Evolutionary conservation across 768 basidiomycete genomes (phyloP), one percentile per base, ranked within the genome.

Genomic region (Panellus pusillus): DNA sequence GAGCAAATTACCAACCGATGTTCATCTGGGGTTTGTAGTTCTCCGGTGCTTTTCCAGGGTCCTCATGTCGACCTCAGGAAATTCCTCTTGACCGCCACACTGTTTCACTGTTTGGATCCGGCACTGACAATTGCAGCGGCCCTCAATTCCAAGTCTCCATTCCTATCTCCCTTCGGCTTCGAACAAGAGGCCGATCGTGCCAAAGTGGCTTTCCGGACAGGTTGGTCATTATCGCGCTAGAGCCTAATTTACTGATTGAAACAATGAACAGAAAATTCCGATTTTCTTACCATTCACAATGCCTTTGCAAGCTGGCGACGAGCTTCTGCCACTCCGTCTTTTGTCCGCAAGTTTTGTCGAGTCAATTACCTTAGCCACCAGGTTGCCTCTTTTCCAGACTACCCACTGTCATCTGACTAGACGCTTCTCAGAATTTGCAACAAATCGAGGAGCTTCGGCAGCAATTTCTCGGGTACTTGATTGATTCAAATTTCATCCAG

Each of bases 381-480:
- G 75, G 87, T 86, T 72, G 35, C 36, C 44, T 11, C 4, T 19
- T 38, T 27, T 20, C 18, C 24, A 27, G 7, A 43, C 38, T 15
- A 47, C 44, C 18, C 6, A 19, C 35, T 28, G 27, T 48, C 18
- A 18, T 27, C 44, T 49, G 52, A 44, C 29, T 28, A 44, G 42
- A 44, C 13, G 18, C 17, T 41, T 54, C 24, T 7, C 65, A 93
- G 86, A 98, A 93, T 66, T 74, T 99, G 45, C 87, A 93, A 71
- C 93, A 97, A 70, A 96, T 99, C 28, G 96, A 98, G 68, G 96
- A 98, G 65, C 79, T 98, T 32, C 84, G 95, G 27, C 93, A 94
- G 64, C 96, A 99, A 66, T 83, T 92, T 57, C 73, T 93, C 50
- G 84, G 86, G 78, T 90, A 96, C 70, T 72, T 98, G 41, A 81